These are phyloP conservation scores for Hypoxylon fuscum DNA, from an alignment of 495 filamentous ascomycete genomes.

Conservation along the genomic window DNA sequence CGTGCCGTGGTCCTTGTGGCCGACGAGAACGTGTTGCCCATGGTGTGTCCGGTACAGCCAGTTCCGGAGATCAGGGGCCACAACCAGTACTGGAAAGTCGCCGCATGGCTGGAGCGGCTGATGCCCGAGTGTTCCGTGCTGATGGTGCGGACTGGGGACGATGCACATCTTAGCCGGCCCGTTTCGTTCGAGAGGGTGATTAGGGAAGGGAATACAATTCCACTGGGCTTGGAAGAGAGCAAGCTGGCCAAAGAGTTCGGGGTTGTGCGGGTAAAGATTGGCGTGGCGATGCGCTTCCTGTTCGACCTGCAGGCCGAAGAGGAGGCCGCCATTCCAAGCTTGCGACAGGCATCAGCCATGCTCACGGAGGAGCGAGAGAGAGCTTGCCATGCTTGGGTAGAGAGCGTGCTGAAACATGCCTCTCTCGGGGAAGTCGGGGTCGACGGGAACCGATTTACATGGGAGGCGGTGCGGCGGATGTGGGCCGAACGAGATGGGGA, in stretches of 20 bases:
- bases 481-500: constrained; percentile 37
- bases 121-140: constrained; percentile 36
- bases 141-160: constrained; percentile 38
- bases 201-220: constrained; percentile 10
- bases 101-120: constrained; percentile 31
- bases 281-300: constrained; percentile 35
- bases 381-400: constrained; percentile 33
- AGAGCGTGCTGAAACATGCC: constrained; percentile 36
- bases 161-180: constrained; percentile 35
- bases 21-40: constrained; percentile 33
- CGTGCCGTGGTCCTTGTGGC: constrained; percentile 34
- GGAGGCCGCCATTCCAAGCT: constrained; percentile 27
- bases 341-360: constrained; percentile 22
- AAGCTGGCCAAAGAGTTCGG: constrained; percentile 24
- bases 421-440: constrained; percentile 30
- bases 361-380: constrained; percentile 34
- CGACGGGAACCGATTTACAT: constrained; percentile 32
- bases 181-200: constrained; percentile 34
- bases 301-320: constrained; percentile 33
- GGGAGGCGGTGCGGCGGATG: constrained; percentile 38
- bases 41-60: constrained; percentile 28
- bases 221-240: constrained; percentile 24
- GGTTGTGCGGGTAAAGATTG: constrained; percentile 35
- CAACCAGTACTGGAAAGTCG: constrained; percentile 8
- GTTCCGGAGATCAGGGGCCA: constrained; percentile 11